Percentiles rank a stretch among this genome's conserved stretches.
phyloP scores from a whole-genome alignment of 2,329 filamentous ascomycete genomes.

The Beauveria asiatica region DNA sequence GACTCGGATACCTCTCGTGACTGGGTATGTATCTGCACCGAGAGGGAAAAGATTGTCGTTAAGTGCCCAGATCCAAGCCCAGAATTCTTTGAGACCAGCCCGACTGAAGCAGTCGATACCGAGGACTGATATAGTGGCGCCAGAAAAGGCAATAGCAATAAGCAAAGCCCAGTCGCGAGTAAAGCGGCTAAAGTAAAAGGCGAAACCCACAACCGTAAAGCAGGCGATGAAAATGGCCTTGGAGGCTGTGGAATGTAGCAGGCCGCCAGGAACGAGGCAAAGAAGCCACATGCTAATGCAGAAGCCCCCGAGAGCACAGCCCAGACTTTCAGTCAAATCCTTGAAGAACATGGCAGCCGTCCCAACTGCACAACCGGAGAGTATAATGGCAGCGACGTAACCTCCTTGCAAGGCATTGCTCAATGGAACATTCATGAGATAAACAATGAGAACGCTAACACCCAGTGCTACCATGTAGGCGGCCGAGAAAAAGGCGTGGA shows the following conservation, averaged over 20 bases:
- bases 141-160: conserved; percentile 66
- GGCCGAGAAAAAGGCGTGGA: conserved; percentile 74
- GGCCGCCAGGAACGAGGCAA: conserved; percentile 64
- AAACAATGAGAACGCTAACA: conserved; percentile 74
- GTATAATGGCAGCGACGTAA: conserved; percentile 69
- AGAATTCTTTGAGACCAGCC: conserved; percentile 93
- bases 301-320: conserved; percentile 80
- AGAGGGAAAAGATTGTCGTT: conserved; percentile 76
- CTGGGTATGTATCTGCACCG: conserved; percentile 67
- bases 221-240: conserved; percentile 69
- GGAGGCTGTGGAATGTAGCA: conserved; percentile 53
- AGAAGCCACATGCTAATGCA: conserved; percentile 87
- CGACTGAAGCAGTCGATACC: conserved; percentile 86
- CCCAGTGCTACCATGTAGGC: conserved; percentile 65
- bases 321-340: conserved; percentile 73
- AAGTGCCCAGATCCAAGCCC: conserved; percentile 82
- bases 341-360: conserved; percentile 68
- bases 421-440: conserved; percentile 76
- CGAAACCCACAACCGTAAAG: conserved; percentile 60
- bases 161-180: conserved; percentile 76
- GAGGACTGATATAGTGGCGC: conserved; percentile 68
- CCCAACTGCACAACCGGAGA: conserved; percentile 68
- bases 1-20: conserved; percentile 78
- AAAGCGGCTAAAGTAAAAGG: conserved; percentile 68
- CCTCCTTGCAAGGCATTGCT: conserved; percentile 71